Percentiles rank a stretch among this genome's conserved stretches.
These are phyloP conservation scores for Colletotrichum graminicola DNA, from an alignment of 2,329 filamentous ascomycete species.

Conservation along the genomic window DNA sequence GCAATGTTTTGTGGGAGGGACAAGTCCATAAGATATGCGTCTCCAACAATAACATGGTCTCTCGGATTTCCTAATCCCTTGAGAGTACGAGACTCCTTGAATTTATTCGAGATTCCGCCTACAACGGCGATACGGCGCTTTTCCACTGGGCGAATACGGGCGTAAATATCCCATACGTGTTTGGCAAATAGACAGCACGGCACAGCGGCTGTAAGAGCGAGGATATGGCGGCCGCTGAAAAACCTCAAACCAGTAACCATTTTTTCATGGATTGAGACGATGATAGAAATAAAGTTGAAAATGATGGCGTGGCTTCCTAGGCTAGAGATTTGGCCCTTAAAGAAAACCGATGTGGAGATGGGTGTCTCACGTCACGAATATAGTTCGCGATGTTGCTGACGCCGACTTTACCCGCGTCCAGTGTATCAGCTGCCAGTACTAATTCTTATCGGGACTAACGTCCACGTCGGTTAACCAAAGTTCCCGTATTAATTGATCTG, in stretches of 20 bases:
- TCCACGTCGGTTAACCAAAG: neutral
- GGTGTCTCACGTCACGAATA: neutral
- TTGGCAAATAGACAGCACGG: neutral
- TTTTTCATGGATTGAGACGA: neutral
- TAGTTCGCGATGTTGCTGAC: neutral
- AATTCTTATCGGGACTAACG: neutral
- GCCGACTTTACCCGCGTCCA: neutral
- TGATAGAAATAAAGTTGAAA: neutral
- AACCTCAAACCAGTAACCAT: neutral
- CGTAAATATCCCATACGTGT: neutral
- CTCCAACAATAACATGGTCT: neutral
- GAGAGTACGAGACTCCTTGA: neutral
- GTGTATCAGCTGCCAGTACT: neutral
- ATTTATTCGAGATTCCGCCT: neutral
- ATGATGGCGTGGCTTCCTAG: neutral
- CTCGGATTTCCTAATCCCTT: neutral
- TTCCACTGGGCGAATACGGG: neutral
- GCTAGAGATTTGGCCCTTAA: neutral
- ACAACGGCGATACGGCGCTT: neutral
- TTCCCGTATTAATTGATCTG: neutral
- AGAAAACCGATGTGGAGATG: neutral
- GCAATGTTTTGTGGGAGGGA: neutral
- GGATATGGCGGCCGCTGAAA: neutral
- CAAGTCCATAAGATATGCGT: neutral
- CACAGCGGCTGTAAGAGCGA: neutral